phyloP scores from a whole-genome alignment of 768 basidiomycete genomes.

The Termitomyces sp. region DNA sequence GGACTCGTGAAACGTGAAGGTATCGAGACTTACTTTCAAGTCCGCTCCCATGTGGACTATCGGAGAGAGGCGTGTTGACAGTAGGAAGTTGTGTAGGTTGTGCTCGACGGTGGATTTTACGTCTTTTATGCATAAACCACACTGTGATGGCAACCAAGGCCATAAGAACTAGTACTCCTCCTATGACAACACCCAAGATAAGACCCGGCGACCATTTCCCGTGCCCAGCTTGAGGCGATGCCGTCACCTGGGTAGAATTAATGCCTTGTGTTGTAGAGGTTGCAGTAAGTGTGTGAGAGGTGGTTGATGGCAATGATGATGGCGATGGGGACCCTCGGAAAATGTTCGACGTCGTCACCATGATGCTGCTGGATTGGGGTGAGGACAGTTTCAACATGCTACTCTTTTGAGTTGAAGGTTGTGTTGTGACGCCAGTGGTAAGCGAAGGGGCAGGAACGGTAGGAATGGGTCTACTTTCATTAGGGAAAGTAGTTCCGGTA shows the following conservation, averaged over 20 bases:
- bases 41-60: not conserved
- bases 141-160: not conserved
- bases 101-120: not conserved
- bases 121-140: not conserved
- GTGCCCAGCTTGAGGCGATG: not conserved
- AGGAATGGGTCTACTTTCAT: not conserved
- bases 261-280: not conserved
- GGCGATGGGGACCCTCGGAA: not conserved
- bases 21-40: not conserved
- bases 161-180: not conserved
- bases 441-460: not conserved
- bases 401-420: not conserved
- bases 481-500: not conserved
- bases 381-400: not conserved
- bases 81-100: not conserved
- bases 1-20: no score
- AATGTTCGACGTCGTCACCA: no score
- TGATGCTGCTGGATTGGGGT: no score
- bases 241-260: not conserved
- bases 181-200: not conserved
- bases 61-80: not conserved
- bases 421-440: not conserved
- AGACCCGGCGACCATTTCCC: not conserved
- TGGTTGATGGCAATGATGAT: not conserved
- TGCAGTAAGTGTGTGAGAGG: not conserved